A percentile compares a stretch with the other conserved stretches of the same genome.
Conservation (phyloP, 805 yeast genomes). For the Metschnikowia bowlesiae region DNA sequence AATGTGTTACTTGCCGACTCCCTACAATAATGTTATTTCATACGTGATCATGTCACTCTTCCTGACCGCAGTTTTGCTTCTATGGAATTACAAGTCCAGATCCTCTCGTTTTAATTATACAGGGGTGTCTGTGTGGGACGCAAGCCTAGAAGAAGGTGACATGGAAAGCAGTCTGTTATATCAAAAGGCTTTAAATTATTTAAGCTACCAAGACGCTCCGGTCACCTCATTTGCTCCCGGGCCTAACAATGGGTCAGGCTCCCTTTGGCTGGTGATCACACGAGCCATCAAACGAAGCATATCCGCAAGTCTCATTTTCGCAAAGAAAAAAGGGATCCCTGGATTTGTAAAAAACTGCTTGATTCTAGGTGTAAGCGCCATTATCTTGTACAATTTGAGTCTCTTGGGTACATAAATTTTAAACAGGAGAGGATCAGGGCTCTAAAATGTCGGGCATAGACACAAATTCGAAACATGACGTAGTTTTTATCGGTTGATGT, state of each 20-base stretch:
- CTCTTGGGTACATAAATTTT: background rate
- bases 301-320: background rate
- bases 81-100: conserved; percentile 28
- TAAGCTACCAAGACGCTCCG: conserved; percentile 27
- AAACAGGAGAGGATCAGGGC: background rate
- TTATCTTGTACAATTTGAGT: conserved; percentile 2
- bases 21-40: conserved; percentile 37
- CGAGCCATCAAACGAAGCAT: background rate
- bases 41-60: conserved; percentile 36
- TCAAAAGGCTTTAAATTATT: conserved; percentile 27
- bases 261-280: background rate
- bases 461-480: background rate
- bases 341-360: conserved; percentile 9
- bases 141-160: conserved; percentile 10
- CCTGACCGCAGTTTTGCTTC: conserved; percentile 25
- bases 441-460: background rate
- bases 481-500: too few species aligned
- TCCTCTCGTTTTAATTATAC: conserved; percentile 24
- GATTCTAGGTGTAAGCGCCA: conserved; percentile 5
- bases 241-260: background rate
- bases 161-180: conserved; percentile 13
- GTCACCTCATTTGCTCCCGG: conserved; percentile 1
- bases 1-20: conserved; percentile 44
- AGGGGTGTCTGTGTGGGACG: conserved; percentile 3
- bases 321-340: background rate